Evolutionary conservation across 2,329 filamentous ascomycete genomes (phyloP), one percentile per base, ranked within the genome.

Genomic region (Balansia obtecta): DNA sequence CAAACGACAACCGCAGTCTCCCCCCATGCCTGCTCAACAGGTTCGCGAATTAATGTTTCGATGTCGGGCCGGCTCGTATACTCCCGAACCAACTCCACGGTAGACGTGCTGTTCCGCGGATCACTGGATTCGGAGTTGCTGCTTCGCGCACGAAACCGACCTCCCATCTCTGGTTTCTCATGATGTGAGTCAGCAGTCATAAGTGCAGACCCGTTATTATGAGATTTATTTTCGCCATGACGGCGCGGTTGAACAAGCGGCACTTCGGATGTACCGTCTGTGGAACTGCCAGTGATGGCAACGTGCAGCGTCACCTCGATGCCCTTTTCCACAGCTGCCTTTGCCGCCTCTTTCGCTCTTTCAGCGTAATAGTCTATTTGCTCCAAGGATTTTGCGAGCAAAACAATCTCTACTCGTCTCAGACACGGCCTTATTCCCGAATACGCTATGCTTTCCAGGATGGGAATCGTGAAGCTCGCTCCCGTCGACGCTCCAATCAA

Each of bases 1-100:
- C 79, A 82, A 0, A 80, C 79, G 0, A 79, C 73, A 0, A 82
- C 73, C 1, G 72, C 74, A n/a, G 78, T 81, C 65, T 82, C 79
- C 27, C 79, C 79, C 52, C 73, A 75, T 2, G 77, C 76, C 0
- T 69, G 68, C 64, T 82, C 79, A 9, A 82, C 76, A 0, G 77
- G 70, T 6, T 59, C 61, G 8, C 77, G 67, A 45, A 82, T 75
- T 50, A 80, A 71, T 0, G 62, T 60, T 39, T 71, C 69, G 2
- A 82, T 66, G 54, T 79, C 70, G 0, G 77, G 76, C 7, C 79
- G 65, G 4, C 61, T 60, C 6, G 67, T 65, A 40, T 75, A 72
- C 56, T 73, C 65, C 20, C 67, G 68, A 6, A 79, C 63, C 39
- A 62, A 51, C 4, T 71, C 69, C 3, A 41, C 18, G 27, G 48